Conservation (phyloP, 2,329 filamentous ascomycete genomes). For the Pestalotiopsis sp. region DNA sequence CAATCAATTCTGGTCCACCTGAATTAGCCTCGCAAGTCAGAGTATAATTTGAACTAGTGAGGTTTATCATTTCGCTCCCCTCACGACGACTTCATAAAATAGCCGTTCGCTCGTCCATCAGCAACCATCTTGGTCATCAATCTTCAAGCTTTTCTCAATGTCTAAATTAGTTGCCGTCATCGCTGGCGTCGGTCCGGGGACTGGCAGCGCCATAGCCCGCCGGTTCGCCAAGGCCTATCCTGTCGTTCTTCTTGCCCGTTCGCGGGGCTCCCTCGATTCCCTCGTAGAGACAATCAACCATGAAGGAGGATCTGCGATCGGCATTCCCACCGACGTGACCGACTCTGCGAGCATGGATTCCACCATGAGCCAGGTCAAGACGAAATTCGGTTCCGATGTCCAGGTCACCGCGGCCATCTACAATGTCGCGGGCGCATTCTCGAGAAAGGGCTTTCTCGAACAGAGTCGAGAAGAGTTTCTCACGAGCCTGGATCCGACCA, state of each 20-base stretch:
- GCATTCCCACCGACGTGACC: conserved; percentile 68
- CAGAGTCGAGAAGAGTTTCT: conserved; percentile 53
- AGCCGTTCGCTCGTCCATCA: too few relatives aligned
- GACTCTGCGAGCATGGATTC: conserved; percentile 41
- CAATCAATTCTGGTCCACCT: too few relatives aligned
- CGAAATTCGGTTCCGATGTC: conserved; percentile 54
- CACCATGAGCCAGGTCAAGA: conserved; percentile 65
- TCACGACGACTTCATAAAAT: too few relatives aligned
- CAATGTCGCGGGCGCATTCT: conserved; percentile 62
- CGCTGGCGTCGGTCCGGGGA: too few relatives aligned
- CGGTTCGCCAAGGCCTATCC: conserved; percentile 68
- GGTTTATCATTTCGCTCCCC: too few relatives aligned
- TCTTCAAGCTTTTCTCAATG: too few relatives aligned
- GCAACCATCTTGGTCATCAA: too few relatives aligned
- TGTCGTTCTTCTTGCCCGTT: conserved; percentile 75
- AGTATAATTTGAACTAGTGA: too few relatives aligned
- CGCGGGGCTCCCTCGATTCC: conserved; percentile 64
- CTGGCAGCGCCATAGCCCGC: conserved; percentile 44
- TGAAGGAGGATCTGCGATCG: conserved; percentile 69
- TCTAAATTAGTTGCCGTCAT: too few relatives aligned
- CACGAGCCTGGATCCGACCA: conserved; percentile 34
- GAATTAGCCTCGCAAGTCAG: too few relatives aligned
- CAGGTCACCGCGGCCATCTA: conserved; percentile 68
- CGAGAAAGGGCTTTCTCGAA: conserved; percentile 62
- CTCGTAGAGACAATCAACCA: conserved; percentile 70